Evolutionary conservation across 2,329 filamentous ascomycete genomes (phyloP), one percentile per base, ranked within the genome.

Genomic region (Sporothrix pallida): DNA sequence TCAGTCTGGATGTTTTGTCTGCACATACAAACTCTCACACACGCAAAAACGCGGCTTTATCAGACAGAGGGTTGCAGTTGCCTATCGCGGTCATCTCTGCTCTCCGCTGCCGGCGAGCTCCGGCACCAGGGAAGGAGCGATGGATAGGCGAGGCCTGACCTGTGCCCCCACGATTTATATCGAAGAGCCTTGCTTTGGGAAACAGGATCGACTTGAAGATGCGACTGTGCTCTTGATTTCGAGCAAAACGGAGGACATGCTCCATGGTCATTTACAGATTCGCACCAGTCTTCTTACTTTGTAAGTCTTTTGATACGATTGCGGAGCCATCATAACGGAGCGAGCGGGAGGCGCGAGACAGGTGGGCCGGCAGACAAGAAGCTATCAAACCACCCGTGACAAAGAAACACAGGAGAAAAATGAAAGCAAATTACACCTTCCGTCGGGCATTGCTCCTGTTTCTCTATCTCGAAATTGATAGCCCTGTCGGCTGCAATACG

Each of bases 91-190:
- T 26, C 67, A 42, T 69, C 26, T 48, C 26, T 37, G 48, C n/a
- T 42, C 67, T 69, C 65, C 48, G 48, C 67, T 37, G 67, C 26
- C 46, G 67, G 67, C 67, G 48, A 69, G 26, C 26, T 17, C 48
- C 67, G 67, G 67, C 17, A 20, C 20, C 48, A 42, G 15, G 26
- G 15, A 42, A 46, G 48, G 48, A 42, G 26, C 67, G 31, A 7
- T 42, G 15, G 26, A 37, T 31, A 50, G 23, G 7, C 65, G 12
- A 13, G 46, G 23, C 65, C 46, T 20, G 26, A n/a, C 26, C 26
- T 69, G 67, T 15, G 48, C 60, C 65, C 63, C 67, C 67, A 69
- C 67, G 48, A 54, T 52, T 42, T 54, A 15, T 48, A 46, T 60
- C 56, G 56, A 10, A 17, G 42, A 48, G n/a, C 42, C 42, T 67